These are phyloP conservation scores for Tephrocybe sp. DNA, from an alignment of 768 basidiomycete species.

Conservation along the genomic window DNA sequence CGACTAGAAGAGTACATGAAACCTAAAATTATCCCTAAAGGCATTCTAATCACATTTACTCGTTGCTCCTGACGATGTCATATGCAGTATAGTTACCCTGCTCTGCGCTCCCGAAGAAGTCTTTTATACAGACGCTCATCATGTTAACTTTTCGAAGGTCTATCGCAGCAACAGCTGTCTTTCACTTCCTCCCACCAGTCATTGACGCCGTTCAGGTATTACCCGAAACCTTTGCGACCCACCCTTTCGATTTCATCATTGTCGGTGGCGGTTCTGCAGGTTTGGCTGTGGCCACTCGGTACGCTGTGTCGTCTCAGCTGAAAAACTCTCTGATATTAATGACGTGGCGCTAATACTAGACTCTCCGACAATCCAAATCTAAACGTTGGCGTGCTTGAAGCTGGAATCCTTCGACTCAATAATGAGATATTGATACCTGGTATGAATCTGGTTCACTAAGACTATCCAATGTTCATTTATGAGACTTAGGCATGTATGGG, in stretches of 20 bases:
- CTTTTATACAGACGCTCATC: too few relatives aligned
- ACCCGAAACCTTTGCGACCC: not conserved
- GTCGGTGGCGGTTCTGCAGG: slow-evolving; percentile 24
- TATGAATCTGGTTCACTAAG: slow-evolving; percentile 5
- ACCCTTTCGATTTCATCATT: slow-evolving; percentile 21
- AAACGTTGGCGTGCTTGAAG: slow-evolving; percentile 36
- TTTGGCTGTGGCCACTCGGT: slow-evolving; percentile 19
- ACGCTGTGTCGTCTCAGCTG: not conserved
- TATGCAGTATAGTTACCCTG: too few relatives aligned
- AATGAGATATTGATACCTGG: slow-evolving; percentile 19
- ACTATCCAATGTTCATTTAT: too few relatives aligned
- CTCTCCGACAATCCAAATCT: slow-evolving; percentile 33
- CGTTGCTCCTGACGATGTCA: too few relatives aligned
- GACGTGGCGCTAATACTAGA: slow-evolving; percentile 19
- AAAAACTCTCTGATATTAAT: not conserved
- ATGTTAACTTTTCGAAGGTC: not conserved
- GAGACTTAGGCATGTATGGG: slow-evolving; percentile 1
- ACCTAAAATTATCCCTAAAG: too few relatives aligned
- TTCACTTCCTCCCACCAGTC: not conserved
- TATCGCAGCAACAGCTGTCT: not conserved
- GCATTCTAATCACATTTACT: too few relatives aligned
- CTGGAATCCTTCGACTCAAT: slow-evolving; percentile 19
- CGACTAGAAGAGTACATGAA: too few relatives aligned
- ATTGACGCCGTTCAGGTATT: not conserved
- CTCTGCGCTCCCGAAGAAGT: too few relatives aligned